phyloP scores from a whole-genome alignment of 257 asterid species.

The Rehmannia glutinosa region DNA sequence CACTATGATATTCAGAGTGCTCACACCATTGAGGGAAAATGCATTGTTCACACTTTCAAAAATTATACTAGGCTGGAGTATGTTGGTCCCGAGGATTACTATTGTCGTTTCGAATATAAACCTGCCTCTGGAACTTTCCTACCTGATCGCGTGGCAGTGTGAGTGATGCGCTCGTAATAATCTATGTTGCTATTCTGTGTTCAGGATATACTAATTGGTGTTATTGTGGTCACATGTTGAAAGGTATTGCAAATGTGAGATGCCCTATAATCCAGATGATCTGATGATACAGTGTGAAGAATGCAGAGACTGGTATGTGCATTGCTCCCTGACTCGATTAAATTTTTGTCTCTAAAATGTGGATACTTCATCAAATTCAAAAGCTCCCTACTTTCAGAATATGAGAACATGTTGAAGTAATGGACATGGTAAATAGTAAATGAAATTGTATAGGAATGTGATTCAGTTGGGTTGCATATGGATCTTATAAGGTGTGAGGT shows the following conservation, averaged over 20 bases:
- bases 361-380: too few relatives aligned
- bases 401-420: neutral
- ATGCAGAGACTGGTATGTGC: conserved; percentile 61
- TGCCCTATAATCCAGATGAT: conserved; percentile 70
- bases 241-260: conserved; percentile 74
- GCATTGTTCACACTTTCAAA: conserved; percentile 55
- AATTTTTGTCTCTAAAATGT: too few relatives aligned
- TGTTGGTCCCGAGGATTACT: conserved; percentile 56
- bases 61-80: conserved; percentile 51
- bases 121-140: conserved; percentile 48
- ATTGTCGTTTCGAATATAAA: conserved; percentile 49
- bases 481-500: neutral
- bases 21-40: conserved; percentile 51
- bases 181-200: neutral
- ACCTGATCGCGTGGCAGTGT: conserved; percentile 70
- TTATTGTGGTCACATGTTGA: conserved; percentile 6
- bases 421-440: neutral
- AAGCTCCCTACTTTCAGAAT: too few relatives aligned
- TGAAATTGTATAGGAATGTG: neutral
- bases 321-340: neutral
- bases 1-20: conserved; percentile 62
- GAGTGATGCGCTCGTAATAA: conserved; percentile 18
- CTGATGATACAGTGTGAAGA: conserved; percentile 63
- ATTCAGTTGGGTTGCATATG: neutral
- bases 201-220: conserved; percentile 20